phyloP scores from a whole-genome alignment of 208 protist genomes.

The Trypanosoma avium region DNA sequence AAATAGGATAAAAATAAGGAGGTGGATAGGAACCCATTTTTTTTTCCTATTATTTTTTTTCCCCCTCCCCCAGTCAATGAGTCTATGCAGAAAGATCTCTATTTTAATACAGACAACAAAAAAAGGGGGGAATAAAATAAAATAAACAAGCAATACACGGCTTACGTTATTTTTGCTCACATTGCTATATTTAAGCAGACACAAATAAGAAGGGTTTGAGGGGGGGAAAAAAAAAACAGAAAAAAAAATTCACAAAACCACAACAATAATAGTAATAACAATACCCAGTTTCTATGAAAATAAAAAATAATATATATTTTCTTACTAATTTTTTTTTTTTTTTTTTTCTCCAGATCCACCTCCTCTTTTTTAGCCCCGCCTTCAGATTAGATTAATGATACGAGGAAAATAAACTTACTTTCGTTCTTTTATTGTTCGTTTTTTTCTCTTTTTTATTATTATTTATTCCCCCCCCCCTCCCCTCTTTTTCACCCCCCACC shows the following conservation, averaged over 20 bases:
- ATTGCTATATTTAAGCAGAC: too few relatives aligned
- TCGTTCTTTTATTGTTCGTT: background rate
- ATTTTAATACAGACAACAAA: too few relatives aligned
- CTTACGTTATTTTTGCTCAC: too few relatives aligned
- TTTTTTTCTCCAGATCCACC: background rate
- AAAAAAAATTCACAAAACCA: slow-evolving; percentile 12
- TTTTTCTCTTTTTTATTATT: background rate
- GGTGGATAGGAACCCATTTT: too few relatives aligned
- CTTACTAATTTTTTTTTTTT: slow-evolving; percentile 6
- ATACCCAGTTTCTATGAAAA: background rate
- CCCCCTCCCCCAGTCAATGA: too few relatives aligned
- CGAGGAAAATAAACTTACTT: background rate
- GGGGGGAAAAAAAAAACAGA: slow-evolving; percentile 15
- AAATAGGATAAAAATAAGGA: too few relatives aligned
- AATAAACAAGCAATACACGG: too few relatives aligned
- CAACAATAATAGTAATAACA: slow-evolving; percentile 2
- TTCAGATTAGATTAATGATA: too few relatives aligned
- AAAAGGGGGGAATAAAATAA: too few relatives aligned
- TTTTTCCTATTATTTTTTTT: too few relatives aligned
- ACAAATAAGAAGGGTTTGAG: background rate
- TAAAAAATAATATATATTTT: background rate
- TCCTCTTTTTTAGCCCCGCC: background rate
- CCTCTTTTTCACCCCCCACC: background rate
- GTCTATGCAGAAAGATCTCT: too few relatives aligned
- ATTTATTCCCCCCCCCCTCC: background rate